A percentile compares a stretch with the other conserved stretches of the same genome.
These are phyloP conservation scores for Blastocystis sp. DNA, from an alignment of 352 stramenopile species.

Conservation along the genomic window DNA sequence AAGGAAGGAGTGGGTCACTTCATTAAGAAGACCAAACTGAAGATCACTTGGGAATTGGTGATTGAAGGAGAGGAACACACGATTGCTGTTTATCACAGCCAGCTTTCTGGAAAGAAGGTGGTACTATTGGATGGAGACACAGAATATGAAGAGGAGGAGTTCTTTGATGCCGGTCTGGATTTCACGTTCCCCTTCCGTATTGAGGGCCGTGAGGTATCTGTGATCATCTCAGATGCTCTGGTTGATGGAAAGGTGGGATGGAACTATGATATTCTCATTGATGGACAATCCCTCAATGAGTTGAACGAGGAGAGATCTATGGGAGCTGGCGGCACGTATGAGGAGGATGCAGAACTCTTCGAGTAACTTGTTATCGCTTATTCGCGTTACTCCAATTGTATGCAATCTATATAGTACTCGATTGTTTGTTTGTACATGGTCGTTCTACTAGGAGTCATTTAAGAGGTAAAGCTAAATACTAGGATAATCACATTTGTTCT, in stretches of 20 bases:
- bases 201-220: slow-evolving; percentile 18
- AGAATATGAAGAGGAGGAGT: slow-evolving; percentile 61
- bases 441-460: neutral
- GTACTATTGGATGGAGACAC: slow-evolving; percentile 62
- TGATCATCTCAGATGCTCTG: slow-evolving; percentile 57
- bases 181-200: slow-evolving; percentile 62
- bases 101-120: slow-evolving; percentile 64
- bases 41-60: slow-evolving; percentile 63
- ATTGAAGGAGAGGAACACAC: slow-evolving; percentile 62
- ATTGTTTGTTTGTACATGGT: neutral
- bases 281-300: slow-evolving; percentile 45
- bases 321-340: slow-evolving; percentile 18
- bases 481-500: neutral
- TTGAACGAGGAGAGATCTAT: slow-evolving; percentile 59
- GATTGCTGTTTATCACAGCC: slow-evolving; percentile 62
- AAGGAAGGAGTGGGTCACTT: slow-evolving; percentile 57
- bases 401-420: neutral
- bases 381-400: slow-evolving; percentile 41
- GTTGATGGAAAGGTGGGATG: slow-evolving; percentile 48
- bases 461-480: neutral
- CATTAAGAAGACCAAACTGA: slow-evolving; percentile 63
- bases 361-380: slow-evolving; percentile 44
- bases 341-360: slow-evolving; percentile 61
- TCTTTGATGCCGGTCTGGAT: slow-evolving; percentile 63
- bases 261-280: slow-evolving; percentile 60